Conservation (phyloP, 2,329 filamentous ascomycete genomes). For the Monilinia fructigena region DNA sequence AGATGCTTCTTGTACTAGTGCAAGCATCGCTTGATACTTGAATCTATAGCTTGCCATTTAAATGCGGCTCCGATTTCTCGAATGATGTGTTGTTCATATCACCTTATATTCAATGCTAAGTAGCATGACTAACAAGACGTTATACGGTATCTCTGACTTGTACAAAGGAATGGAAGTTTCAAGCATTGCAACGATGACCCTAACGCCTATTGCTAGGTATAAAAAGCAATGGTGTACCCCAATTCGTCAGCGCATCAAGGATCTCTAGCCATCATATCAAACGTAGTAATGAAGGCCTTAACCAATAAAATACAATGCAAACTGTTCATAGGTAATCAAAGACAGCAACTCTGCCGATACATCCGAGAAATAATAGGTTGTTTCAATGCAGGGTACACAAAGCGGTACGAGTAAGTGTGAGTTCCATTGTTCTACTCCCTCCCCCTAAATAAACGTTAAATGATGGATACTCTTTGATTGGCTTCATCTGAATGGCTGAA, state of each 20-base stretch:
- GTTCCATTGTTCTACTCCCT: neutral
- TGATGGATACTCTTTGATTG: too few species aligned
- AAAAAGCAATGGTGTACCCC: neutral
- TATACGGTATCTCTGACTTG: neutral
- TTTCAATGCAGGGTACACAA: neutral
- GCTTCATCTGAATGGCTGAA: too few species aligned
- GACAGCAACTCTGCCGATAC: neutral
- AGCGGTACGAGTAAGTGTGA: slow-evolving; percentile 8
- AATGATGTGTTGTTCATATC: neutral
- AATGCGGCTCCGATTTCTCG: neutral
- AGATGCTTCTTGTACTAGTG: neutral
- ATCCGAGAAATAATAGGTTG: neutral
- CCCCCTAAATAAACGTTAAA: too few species aligned
- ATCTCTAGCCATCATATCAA: slow-evolving; percentile 3
- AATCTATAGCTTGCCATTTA: neutral
- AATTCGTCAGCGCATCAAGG: slow-evolving; percentile 1
- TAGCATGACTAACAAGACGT: slow-evolving; percentile 7
- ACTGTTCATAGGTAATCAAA: neutral
- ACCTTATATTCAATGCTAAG: neutral
- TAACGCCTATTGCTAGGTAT: neutral
- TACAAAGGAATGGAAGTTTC: neutral
- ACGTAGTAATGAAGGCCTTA: neutral
- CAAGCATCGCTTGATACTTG: neutral
- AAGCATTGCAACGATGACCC: neutral
- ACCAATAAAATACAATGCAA: neutral